A percentile compares a stretch with the other conserved stretches of the same genome.
Evolutionary conservation across 768 basidiomycete species (phyloP).

Genomic region (Mycena filopes): DNA sequence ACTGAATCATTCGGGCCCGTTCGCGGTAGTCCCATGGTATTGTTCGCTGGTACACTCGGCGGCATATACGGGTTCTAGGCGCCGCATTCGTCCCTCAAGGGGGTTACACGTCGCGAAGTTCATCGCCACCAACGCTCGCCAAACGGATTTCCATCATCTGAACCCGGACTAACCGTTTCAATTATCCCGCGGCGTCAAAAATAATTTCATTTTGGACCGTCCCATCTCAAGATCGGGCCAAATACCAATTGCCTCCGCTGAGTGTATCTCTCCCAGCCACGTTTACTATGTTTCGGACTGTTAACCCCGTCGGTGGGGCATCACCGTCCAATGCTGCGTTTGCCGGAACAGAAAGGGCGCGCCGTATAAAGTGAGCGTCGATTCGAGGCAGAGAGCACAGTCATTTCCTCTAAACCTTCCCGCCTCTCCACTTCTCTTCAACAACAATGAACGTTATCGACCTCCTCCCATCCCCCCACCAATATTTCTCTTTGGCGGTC

Average conservation of each 20-base stretch:
- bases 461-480: constrained; percentile 64
- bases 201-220: constrained; percentile 20
- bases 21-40: background rate
- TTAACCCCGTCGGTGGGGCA: constrained; percentile 27
- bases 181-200: constrained; percentile 30
- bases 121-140: constrained; percentile 22
- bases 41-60: background rate
- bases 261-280: constrained; percentile 18
- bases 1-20: constrained; percentile 5
- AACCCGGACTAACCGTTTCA: constrained; percentile 23
- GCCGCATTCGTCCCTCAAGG: constrained; percentile 26
- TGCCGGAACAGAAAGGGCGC: constrained; percentile 13
- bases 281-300: constrained; percentile 27
- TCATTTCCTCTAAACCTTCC: constrained; percentile 10
- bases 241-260: constrained; percentile 9
- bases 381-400: constrained; percentile 14
- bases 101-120: constrained; percentile 20
- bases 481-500: constrained; percentile 59
- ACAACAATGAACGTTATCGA: constrained; percentile 35
- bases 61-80: constrained; percentile 13
- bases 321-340: constrained; percentile 22
- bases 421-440: background rate
- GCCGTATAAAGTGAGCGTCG: constrained; percentile 25
- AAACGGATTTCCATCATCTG: constrained; percentile 20
- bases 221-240: constrained; percentile 19